phyloP scores from a whole-genome alignment of 148 eudicot genomes.

The Polygonum aviculare region DNA sequence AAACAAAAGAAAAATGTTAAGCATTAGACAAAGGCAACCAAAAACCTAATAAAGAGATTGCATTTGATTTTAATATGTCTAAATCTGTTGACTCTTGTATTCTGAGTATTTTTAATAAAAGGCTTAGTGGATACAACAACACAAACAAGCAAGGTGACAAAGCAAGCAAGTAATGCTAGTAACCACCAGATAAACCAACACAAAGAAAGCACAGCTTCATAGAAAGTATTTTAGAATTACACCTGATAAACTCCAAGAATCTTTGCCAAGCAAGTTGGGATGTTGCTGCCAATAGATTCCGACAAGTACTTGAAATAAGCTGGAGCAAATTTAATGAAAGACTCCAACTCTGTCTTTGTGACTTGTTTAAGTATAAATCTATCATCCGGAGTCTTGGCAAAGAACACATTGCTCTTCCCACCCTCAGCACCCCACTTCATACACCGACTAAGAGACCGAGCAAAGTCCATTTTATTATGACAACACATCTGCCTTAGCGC shows the following conservation, averaged over 20 bases:
- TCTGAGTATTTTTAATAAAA: background rate
- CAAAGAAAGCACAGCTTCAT: background rate
- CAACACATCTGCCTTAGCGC: slow-evolving; percentile 78
- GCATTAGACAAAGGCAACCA: background rate
- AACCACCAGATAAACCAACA: too few species aligned
- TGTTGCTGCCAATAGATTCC: slow-evolving; percentile 54
- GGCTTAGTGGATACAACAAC: background rate
- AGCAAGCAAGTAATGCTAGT: too few species aligned
- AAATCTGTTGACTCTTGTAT: background rate
- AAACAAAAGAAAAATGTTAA: background rate
- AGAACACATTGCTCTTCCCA: slow-evolving; percentile 69
- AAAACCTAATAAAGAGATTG: background rate
- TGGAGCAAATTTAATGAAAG: slow-evolving; percentile 88
- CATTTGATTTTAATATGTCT: background rate
- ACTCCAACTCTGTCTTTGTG: slow-evolving; percentile 58
- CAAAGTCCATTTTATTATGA: slow-evolving; percentile 66
- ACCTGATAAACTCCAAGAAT: slow-evolving; percentile 97
- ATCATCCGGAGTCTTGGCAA: slow-evolving; percentile 77
- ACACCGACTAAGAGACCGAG: slow-evolving; percentile 88
- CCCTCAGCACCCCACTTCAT: slow-evolving; percentile 96
- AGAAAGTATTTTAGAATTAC: slow-evolving; percentile 10
- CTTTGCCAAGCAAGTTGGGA: slow-evolving; percentile 94
- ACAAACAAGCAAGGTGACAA: background rate
- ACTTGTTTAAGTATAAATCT: slow-evolving; percentile 92
- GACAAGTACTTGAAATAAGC: slow-evolving; percentile 73